phyloP scores from a whole-genome alignment of 2,329 filamentous ascomycete genomes.

The Nemania sp. region DNA sequence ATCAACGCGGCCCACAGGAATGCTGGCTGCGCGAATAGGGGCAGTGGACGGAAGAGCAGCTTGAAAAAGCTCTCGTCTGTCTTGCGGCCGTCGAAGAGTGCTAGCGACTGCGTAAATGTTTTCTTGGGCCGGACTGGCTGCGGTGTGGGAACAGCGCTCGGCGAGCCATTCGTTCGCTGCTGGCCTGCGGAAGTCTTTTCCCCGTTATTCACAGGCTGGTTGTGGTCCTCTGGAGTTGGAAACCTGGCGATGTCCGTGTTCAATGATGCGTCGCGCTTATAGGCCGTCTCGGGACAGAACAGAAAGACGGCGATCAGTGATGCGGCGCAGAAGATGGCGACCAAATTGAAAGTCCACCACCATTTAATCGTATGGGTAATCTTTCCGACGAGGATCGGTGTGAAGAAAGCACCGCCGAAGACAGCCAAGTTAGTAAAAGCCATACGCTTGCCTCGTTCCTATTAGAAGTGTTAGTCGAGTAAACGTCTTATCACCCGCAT shows the following conservation, averaged over 20 bases:
- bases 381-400: constrained; percentile 90
- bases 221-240: constrained; percentile 19
- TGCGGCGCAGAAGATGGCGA: constrained; percentile 82
- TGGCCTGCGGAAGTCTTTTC: constrained; percentile 17
- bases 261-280: constrained; percentile 71
- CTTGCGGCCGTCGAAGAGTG: constrained; percentile 84
- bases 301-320: constrained; percentile 79
- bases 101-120: constrained; percentile 70
- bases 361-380: constrained; percentile 83
- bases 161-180: background rate
- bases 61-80: constrained; percentile 79
- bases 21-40: constrained; percentile 84
- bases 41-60: constrained; percentile 78
- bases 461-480: constrained; percentile 5
- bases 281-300: constrained; percentile 88
- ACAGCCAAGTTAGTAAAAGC: constrained; percentile 75
- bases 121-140: constrained; percentile 59
- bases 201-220: constrained; percentile 1
- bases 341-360: constrained; percentile 89
- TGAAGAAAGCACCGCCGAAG: constrained; percentile 71
- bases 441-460: constrained; percentile 87
- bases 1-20: constrained; percentile 84
- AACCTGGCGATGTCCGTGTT: constrained; percentile 73
- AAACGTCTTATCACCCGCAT: background rate
- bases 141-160: background rate